These are phyloP conservation scores for Musa balbisiana DNA, from an alignment of 202 grass and related monocot genomes.

Conservation along the genomic window DNA sequence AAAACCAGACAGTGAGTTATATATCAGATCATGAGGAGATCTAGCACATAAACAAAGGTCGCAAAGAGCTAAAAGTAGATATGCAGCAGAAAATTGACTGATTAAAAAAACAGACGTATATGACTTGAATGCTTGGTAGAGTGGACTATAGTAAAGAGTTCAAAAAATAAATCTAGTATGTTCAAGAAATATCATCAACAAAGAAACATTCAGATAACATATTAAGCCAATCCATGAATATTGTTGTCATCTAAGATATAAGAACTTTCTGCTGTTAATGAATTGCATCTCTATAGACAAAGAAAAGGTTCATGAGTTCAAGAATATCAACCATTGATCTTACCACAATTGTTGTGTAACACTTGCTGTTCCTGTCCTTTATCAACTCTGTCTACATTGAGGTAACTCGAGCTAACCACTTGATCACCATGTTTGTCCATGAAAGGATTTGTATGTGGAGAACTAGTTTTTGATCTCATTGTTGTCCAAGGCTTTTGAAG, in stretches of 20 bases:
- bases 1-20: neutral
- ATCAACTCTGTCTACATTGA: conserved; percentile 32
- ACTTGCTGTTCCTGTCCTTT: conserved; percentile 34
- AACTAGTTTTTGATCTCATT: conserved; percentile 31
- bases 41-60: neutral
- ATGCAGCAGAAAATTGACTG: neutral
- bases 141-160: no score
- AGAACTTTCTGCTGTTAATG: neutral
- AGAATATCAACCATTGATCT: neutral
- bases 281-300: neutral
- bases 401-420: conserved; percentile 56
- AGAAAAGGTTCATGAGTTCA: neutral
- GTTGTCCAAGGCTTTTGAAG: conserved; percentile 19
- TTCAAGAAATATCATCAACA: no score
- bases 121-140: neutral
- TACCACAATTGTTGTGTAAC: conserved; percentile 43
- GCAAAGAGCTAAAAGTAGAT: neutral
- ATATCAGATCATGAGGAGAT: neutral
- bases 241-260: neutral
- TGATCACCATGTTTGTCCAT: conserved; percentile 39
- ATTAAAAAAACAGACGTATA: no score
- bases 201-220: no score
- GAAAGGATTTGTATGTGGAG: neutral
- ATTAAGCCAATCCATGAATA: neutral
- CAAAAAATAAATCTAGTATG: no score